Conservation (phyloP, 495 filamentous ascomycete species). For the Pyronema omphalodes region DNA sequence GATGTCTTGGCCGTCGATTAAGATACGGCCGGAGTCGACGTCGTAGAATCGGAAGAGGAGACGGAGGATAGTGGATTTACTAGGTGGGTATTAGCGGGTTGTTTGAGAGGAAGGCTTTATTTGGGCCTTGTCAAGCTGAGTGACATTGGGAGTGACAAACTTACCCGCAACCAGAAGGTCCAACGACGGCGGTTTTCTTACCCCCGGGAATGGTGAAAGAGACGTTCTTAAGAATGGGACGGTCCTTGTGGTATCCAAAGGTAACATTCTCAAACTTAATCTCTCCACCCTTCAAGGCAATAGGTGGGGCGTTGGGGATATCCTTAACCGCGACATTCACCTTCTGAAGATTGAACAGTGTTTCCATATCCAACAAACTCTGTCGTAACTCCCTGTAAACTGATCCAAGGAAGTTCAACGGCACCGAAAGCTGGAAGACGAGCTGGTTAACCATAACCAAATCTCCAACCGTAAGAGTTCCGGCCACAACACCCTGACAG, state of each 20-base stretch:
- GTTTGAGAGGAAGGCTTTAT: too few relatives aligned
- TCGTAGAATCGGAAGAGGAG: conserved; percentile 92
- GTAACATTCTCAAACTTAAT: conserved; percentile 88
- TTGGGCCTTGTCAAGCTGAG: too few relatives aligned
- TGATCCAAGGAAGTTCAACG: conserved; percentile 86
- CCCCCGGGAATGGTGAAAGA: conserved; percentile 82
- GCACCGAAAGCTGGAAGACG: conserved; percentile 92
- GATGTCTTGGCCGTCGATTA: conserved; percentile 87
- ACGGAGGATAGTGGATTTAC: conserved; percentile 76
- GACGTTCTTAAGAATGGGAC: conserved; percentile 72
- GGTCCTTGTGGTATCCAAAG: conserved; percentile 77
- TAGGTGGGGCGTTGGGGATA: conserved; percentile 45
- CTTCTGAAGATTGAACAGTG: conserved; percentile 95
- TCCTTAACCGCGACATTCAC: conserved; percentile 83
- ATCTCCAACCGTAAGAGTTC: conserved; percentile 77
- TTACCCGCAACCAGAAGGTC: conserved; percentile 74
- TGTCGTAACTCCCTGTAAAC: conserved; percentile 93
- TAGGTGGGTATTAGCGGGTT: conserved; percentile 3
- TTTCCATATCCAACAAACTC: conserved; percentile 94
- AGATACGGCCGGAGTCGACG: conserved; percentile 65
- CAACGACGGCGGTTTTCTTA: conserved; percentile 88
- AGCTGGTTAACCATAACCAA: conserved; percentile 97
- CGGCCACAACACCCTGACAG: conserved; percentile 66
- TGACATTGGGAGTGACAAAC: not conserved
- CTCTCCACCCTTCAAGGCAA: conserved; percentile 63